Percentiles rank a stretch among this genome's conserved stretches.
Evolutionary conservation across 768 basidiomycete species (phyloP).

Genomic region (Lentinula boryana): DNA sequence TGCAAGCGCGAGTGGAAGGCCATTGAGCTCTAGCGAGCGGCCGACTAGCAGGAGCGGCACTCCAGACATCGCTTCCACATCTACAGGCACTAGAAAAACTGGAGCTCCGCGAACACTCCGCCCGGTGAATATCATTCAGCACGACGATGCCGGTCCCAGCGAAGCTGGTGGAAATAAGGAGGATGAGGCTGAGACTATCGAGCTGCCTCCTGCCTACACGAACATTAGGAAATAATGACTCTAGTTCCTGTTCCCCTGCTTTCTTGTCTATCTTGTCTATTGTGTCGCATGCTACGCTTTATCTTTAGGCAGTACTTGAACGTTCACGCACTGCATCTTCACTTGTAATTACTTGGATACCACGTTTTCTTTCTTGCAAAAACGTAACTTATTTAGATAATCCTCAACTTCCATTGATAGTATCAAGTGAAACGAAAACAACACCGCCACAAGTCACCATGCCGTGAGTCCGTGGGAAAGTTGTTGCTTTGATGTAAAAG

Average conservation of each 20-base stretch:
- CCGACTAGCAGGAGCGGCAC: slow-evolving; percentile 38
- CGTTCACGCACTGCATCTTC: neutral
- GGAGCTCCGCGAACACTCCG: slow-evolving; percentile 44
- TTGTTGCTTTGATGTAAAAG: neutral
- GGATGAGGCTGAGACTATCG: slow-evolving; percentile 64
- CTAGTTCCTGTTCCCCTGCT: neutral
- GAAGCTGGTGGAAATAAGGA: slow-evolving; percentile 24
- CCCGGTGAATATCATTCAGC: slow-evolving; percentile 77
- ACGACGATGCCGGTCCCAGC: slow-evolving; percentile 74
- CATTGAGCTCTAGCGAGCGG: slow-evolving; percentile 12
- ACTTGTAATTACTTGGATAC: slow-evolving; percentile 2
- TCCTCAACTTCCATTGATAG: neutral
- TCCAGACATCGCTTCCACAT: slow-evolving; percentile 30
- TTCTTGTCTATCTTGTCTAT: neutral
- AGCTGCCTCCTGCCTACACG: slow-evolving; percentile 81
- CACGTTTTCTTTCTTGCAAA: neutral
- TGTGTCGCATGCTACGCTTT: neutral
- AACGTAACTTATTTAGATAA: neutral
- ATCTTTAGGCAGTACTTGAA: neutral
- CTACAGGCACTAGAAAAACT: slow-evolving; percentile 36
- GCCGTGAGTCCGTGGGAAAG: neutral
- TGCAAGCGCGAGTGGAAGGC: neutral
- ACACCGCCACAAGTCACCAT: neutral
- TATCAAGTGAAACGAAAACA: neutral
- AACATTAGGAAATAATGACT: slow-evolving; percentile 35